Base-by-base conservation (phyloP, 176 grass and related monocot species). In the Chrysopogon serrulatus region DNA sequence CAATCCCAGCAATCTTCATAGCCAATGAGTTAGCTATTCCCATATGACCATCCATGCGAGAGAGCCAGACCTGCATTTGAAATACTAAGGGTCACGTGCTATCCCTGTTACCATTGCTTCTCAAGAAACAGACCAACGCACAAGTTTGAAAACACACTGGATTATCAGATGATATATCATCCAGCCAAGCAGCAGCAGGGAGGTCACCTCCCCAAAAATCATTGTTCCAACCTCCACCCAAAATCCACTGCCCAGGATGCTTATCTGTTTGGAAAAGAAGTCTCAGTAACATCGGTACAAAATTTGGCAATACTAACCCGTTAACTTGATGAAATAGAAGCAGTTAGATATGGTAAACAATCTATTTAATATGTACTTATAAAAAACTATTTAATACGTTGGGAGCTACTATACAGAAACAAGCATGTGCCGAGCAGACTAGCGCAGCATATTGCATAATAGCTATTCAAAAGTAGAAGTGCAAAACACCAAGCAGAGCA, bases 201-300 rank as follows among this genome's bases (percentile, higher is more conserved):
- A 85, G 73, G 6, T 85, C 87, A 76, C 93, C 91, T 24, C 83
- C 85, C 93, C 89, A 96, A 18, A 86, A 27, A 88, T 99, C 93
- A 78, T 90, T 94, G 71, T 99, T 99, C 96, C 96, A 99, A 45
- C 93, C 93, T 26, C 91, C 90, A 47, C 91, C 96, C 16, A 92
- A 71, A 11, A 96, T 60, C 96, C 96, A 99, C 59, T 94, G 76
- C 4, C 93, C 91, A 71, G 13, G 76, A 80, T 49, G 65, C 27
- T 90, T 98, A 53, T 81, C 96, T 98, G 80, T 31, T 86, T 1
- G 74, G 40, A 76, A 86, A 86, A 34, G 1, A 66, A 15, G 39
- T 19, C 17, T 48, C 12, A 40, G 39, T 35, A 64, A 60, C 61
- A 10, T n/a, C 65, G 16, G 24, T 27, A 65, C 23, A 34, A 48